These are phyloP conservation scores for Rhodotorula toruloides DNA, from an alignment of 768 basidiomycete genomes.

Conservation along the genomic window DNA sequence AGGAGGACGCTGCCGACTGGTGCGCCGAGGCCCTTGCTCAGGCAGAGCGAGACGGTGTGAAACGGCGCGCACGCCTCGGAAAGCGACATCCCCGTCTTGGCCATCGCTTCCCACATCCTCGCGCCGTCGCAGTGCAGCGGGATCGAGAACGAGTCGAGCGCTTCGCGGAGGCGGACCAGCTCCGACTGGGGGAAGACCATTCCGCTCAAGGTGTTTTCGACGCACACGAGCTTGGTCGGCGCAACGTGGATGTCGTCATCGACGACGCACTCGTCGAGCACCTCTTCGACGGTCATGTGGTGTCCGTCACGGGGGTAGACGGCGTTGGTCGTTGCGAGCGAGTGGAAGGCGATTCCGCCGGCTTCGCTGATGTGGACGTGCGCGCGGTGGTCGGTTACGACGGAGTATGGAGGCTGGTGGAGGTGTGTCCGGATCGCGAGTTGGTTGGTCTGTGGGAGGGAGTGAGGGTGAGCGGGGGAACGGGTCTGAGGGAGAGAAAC, in stretches of 20 bases:
- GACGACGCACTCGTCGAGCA: constrained; percentile 14
- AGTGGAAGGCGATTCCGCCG: constrained; percentile 70
- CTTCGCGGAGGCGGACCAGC: constrained; percentile 69
- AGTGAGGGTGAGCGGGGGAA: not conserved
- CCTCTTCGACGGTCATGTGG: constrained; percentile 59
- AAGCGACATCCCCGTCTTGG: constrained; percentile 54
- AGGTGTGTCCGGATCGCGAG: constrained; percentile 80
- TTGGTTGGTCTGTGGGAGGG: constrained; percentile 39
- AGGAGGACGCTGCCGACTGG: constrained; percentile 59
- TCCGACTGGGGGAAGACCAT: constrained; percentile 64
- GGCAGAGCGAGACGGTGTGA: constrained; percentile 83
- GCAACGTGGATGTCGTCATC: constrained; percentile 53
- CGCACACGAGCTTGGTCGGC: constrained; percentile 72
- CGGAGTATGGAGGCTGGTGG: constrained; percentile 76
- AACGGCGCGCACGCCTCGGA: constrained; percentile 78
- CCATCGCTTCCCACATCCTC: constrained; percentile 86
- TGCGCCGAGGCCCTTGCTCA: constrained; percentile 87
- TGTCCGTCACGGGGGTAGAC: constrained; percentile 56
- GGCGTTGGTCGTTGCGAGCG: constrained; percentile 37
- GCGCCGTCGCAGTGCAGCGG: constrained; percentile 85
- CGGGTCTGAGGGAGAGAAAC: not conserved
- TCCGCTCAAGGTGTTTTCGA: constrained; percentile 92
- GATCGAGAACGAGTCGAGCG: constrained; percentile 61
- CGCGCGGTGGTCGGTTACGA: constrained; percentile 74
- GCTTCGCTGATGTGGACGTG: constrained; percentile 84